Evolutionary conservation across 2,329 filamentous ascomycete genomes (phyloP).

Genomic region (Pyricularia sp.): DNA sequence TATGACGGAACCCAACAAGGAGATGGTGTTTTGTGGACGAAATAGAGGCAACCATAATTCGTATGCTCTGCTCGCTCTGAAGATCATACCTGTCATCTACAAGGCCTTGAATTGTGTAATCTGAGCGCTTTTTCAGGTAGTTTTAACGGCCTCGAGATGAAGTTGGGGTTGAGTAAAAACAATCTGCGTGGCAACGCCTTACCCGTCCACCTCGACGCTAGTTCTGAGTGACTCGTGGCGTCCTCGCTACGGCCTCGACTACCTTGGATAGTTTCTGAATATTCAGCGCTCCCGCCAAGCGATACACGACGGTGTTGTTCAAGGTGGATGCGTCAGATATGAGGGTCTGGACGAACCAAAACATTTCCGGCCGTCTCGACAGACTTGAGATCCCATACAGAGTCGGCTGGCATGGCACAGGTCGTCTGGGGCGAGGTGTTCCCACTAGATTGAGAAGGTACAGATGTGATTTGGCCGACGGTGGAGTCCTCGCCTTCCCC

Average conservation of each 20-base stretch:
- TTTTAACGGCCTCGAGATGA: slow-evolving; percentile 5
- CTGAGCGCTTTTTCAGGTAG: slow-evolving; percentile 3
- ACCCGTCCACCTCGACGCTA: slow-evolving; percentile 16
- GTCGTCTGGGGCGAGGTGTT: no score
- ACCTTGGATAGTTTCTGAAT: slow-evolving; percentile 21
- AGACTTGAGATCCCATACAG: no score
- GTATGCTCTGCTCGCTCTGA: slow-evolving; percentile 21
- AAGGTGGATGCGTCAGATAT: slow-evolving; percentile 26
- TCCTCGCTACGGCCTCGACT: slow-evolving; percentile 16
- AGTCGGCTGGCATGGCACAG: no score
- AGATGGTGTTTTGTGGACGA: slow-evolving; percentile 20
- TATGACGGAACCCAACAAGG: slow-evolving; percentile 36
- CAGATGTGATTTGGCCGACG: no score
- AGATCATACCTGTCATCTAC: slow-evolving; percentile 26
- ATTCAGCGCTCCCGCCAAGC: slow-evolving; percentile 21
- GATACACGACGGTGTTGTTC: slow-evolving; percentile 24
- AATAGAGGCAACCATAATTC: slow-evolving; percentile 24
- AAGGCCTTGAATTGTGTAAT: slow-evolving; percentile 6
- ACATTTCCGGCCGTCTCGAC: slow-evolving; percentile 7
- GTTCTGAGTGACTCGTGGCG: slow-evolving; percentile 25
- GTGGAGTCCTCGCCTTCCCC: not conserved
- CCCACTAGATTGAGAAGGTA: no score
- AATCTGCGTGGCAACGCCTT: not conserved
- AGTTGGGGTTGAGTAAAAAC: no score
- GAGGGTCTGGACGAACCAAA: slow-evolving; percentile 26